Conservation (phyloP, 2,329 filamentous ascomycete genomes). For the Sclerotinia spermophila region DNA sequence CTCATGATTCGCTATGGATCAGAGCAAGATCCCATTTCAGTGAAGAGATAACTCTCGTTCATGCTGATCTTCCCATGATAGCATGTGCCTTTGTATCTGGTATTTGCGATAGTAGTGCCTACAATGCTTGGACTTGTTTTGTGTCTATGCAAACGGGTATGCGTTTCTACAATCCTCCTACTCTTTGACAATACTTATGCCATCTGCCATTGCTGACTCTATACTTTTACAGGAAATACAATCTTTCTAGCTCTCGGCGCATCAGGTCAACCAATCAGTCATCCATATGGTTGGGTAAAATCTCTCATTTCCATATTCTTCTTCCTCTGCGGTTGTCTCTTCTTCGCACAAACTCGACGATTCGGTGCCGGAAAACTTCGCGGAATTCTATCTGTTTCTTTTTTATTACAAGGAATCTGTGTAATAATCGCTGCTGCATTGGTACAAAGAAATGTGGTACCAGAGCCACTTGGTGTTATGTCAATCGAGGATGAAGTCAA, state of each 20-base stretch:
- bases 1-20: background rate
- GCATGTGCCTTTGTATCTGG: slow-evolving; percentile 46
- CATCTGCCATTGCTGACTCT: background rate
- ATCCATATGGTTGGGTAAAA: slow-evolving; percentile 52
- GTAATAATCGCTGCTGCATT: slow-evolving; percentile 52
- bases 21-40: slow-evolving; percentile 25
- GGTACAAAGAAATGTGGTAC: slow-evolving; percentile 45
- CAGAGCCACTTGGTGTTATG: slow-evolving; percentile 41
- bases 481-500: slow-evolving; percentile 33
- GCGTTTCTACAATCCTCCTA: background rate
- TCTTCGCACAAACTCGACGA: slow-evolving; percentile 41
- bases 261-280: slow-evolving; percentile 47
- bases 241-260: slow-evolving; percentile 60
- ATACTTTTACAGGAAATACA: slow-evolving; percentile 49
- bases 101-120: slow-evolving; percentile 45
- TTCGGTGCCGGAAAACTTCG: slow-evolving; percentile 35
- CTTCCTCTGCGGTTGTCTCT: slow-evolving; percentile 52
- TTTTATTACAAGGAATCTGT: slow-evolving; percentile 49
- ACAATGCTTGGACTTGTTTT: slow-evolving; percentile 48
- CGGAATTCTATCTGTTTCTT: slow-evolving; percentile 46
- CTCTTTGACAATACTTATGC: background rate
- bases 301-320: slow-evolving; percentile 50
- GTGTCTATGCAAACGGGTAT: slow-evolving; percentile 51
- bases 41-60: slow-evolving; percentile 33
- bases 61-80: slow-evolving; percentile 40